Percentiles rank a stretch among this genome's conserved stretches.
Evolutionary conservation across 495 filamentous ascomycete genomes (phyloP).

Genomic region (Cudoniella acicularis): DNA sequence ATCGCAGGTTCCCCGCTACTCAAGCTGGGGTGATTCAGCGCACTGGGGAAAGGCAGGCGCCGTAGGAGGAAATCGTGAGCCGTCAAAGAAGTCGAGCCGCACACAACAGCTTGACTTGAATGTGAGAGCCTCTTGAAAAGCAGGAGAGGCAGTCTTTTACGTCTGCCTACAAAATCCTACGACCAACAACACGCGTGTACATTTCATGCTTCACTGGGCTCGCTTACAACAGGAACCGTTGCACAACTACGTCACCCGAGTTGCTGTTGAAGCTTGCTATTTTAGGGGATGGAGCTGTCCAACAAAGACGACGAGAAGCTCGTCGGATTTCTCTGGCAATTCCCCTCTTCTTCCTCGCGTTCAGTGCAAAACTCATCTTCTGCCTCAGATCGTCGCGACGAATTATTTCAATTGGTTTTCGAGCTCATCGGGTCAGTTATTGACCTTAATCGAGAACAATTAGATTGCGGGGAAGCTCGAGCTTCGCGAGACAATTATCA

Average conservation of each 20-base stretch:
- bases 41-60: no score
- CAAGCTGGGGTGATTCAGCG: no score
- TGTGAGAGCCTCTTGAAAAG: no score
- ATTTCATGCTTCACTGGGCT: neutral
- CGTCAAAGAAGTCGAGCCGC: no score
- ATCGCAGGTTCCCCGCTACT: slow-evolving; percentile 13
- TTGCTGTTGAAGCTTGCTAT: neutral
- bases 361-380: neutral
- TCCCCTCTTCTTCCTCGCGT: neutral
- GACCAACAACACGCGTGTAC: neutral
- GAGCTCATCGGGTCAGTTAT: neutral
- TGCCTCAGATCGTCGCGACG: neutral
- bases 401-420: slow-evolving; percentile 7
- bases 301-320: neutral
- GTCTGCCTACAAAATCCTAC: neutral
- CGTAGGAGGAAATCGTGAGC: no score
- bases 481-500: slow-evolving; percentile 9
- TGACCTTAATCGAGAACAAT: slow-evolving; percentile 1
- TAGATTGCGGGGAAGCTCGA: slow-evolving; percentile 23
- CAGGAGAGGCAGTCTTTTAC: neutral
- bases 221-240: neutral
- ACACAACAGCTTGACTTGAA: no score
- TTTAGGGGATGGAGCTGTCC: neutral
- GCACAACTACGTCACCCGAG: neutral
- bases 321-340: neutral